Evolutionary conservation across 768 basidiomycete species (phyloP).

Genomic region (Candolleomyces efflorescens): DNA sequence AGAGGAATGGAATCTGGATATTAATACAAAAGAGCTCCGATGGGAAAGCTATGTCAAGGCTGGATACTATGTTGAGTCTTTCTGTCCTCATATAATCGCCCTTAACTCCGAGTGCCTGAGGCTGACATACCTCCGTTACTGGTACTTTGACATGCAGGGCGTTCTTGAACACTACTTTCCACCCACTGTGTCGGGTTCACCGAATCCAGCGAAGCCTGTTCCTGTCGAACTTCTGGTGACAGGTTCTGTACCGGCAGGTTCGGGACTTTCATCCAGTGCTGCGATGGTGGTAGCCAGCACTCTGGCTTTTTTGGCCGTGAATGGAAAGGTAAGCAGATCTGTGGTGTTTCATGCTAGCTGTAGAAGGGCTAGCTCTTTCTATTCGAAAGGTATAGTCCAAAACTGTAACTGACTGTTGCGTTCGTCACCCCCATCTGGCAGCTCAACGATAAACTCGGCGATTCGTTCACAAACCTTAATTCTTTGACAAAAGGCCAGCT

Average conservation of each 20-base stretch:
- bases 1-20: slow-evolving; percentile 70
- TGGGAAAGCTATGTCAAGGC: slow-evolving; percentile 92
- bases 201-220: slow-evolving; percentile 30
- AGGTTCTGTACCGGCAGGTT: slow-evolving; percentile 82
- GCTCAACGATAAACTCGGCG: not conserved
- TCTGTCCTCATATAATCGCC: not conserved
- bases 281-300: slow-evolving; percentile 90
- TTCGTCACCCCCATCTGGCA: not conserved
- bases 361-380: too few species aligned
- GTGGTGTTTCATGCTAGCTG: not conserved
- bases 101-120: not conserved
- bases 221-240: slow-evolving; percentile 74
- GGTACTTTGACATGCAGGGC: slow-evolving; percentile 38
- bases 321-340: slow-evolving; percentile 48
- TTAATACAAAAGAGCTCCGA: slow-evolving; percentile 60
- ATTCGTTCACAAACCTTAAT: not conserved
- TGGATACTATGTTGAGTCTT: slow-evolving; percentile 61
- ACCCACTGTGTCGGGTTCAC: slow-evolving; percentile 11
- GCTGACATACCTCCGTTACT: not conserved
- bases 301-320: slow-evolving; percentile 73
- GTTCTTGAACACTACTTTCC: slow-evolving; percentile 62
- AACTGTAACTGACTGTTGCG: not conserved
- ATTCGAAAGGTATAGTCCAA: too few species aligned
- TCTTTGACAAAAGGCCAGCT: slow-evolving; percentile 62
- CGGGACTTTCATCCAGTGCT: slow-evolving; percentile 83